Evolutionary conservation across 2,329 filamentous ascomycete genomes (phyloP), one percentile per base, ranked within the genome.

Genomic region (Colletotrichum nymphaeae): DNA sequence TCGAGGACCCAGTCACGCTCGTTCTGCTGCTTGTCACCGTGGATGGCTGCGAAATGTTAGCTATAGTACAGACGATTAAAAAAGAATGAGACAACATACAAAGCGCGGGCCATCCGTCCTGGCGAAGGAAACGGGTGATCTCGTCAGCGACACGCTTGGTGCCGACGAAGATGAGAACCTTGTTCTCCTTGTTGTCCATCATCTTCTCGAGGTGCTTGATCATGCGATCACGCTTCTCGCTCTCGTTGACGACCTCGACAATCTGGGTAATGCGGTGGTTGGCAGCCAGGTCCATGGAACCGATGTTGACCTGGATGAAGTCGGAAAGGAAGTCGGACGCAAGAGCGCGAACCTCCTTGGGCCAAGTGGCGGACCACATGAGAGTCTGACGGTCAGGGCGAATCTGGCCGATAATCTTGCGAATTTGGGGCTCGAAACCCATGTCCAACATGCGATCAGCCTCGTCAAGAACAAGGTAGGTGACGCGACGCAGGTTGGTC

Each of bases 331-430:
- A 98, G 83, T 98, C 95, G 64, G 92, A 88, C 68, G 95, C 96
- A 79, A 98, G 89, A 82, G 95, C 93, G 81, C 96, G 94, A 78
- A 99, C 96, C 84, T 98, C 96, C 90, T 98, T 98, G 80, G 97
- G 97, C 95, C 97, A 99, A 7, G 97, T 99, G 78, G 97, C 97
- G 74, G 97, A 99, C 95, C 96, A 99, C 95, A 99, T 98, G 88
- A 97, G 97, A 75, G 97, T 99, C 85, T 99, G 97, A 89, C 97
- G 93, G 83, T 99, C 97, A 67, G 97, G 97, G 78, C 97, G 95
- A 85, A 98, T 98, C 87, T 99, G 97, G 76, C 93, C 90, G 78
- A 99, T 95, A 77, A 99, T 98, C 89, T 98, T 98, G 88, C 97
- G 95, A 80, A 99, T 98, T 85, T 98, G 97, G 77, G 97, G 97